A percentile compares a stretch with the other conserved stretches of the same genome.
Conservation (phyloP, 208 protist genomes). For the Acanthamoeba castellanii region DNA sequence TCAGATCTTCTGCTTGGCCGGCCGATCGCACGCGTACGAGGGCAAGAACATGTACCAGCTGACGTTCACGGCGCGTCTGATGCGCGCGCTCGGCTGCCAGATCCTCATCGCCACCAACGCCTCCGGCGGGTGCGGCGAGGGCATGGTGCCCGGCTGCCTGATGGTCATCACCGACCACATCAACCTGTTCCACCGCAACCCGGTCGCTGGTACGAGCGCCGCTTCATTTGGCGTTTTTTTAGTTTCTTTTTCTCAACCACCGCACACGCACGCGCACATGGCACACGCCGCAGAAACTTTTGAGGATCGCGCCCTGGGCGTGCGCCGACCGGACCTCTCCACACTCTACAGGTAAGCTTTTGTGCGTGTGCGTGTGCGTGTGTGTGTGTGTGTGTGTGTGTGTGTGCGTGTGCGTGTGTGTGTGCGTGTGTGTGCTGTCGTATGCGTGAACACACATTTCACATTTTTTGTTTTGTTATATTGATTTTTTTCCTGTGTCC, state of each 20-base stretch:
- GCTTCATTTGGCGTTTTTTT: not conserved
- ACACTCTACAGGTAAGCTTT: not conserved
- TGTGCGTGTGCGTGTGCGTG: not conserved
- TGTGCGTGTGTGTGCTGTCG: no score
- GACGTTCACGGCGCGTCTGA: conserved; percentile 72
- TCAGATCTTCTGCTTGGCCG: conserved; percentile 69
- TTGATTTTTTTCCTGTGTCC: not conserved
- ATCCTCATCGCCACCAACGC: conserved; percentile 79
- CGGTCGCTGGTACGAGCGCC: conserved; percentile 33
- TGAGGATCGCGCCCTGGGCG: conserved; percentile 9
- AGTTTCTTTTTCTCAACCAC: not conserved
- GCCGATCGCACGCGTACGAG: conserved; percentile 73
- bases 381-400: not conserved
- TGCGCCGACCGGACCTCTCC: not conserved
- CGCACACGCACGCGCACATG: no score
- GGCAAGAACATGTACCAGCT: conserved; percentile 73
- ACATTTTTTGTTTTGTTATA: no score
- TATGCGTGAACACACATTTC: no score
- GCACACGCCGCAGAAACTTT: not conserved
- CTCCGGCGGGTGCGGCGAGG: conserved; percentile 66
- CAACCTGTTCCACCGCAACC: conserved; percentile 72
- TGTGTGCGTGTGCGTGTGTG: no score
- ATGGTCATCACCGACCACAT: conserved; percentile 79
- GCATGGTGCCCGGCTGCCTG: conserved; percentile 69
- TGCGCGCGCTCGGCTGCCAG: conserved; percentile 50